Evolutionary conservation across 164 flowering plant species (phyloP), one percentile per base, ranked within the genome.

Genomic region (Tinospora cordifolia): DNA sequence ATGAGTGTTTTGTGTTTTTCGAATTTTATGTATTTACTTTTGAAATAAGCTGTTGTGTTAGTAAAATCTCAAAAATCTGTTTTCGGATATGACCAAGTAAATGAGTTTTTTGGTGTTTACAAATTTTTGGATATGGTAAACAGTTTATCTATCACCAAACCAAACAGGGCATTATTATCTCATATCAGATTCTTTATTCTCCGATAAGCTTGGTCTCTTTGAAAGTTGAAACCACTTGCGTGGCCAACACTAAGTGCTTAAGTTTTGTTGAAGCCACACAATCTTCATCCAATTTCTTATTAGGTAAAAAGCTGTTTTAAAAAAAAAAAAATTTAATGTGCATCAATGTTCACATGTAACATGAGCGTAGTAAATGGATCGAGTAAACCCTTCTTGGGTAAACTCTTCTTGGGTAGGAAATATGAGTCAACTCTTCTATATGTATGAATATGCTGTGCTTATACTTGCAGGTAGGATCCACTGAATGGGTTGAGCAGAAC

Each of bases 401-500:
- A n/a, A 15, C 58, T 49, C 21, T n/a, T 36, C 69, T 25, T 10
- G 13, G 51, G 19, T 51, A 51, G 59, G 17, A n/a, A 51, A 27
- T 65, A 39, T 38, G 25, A 9, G 34, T 41, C 47, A 46, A 24
- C 51, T 36, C 6, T 25, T 34, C 15, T 19, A 44, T 62, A 66
- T 41, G 47, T 21, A 15, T 63, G 36, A 15, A 13, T 30, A 38
- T 58, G 19, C 0, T 51, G 15, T 62, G 46, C 68, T 60, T 63
- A 9, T 69, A 41, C 10, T 77, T 79, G 34, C 84, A 90, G 98
- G 80, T 94, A 65, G 99, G 99, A 62, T 94, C 99, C 17, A 92
- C 99, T 25, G 99, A 94, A 73, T 94, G 99, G 99, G 99, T 92
- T 72, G 99, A 92, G 71, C 83, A 90, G 69, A 94, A 94, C 78